These are phyloP conservation scores for Rhynchospora tenuis DNA, from an alignment of 176 grass and related monocot genomes.

Conservation along the genomic window DNA sequence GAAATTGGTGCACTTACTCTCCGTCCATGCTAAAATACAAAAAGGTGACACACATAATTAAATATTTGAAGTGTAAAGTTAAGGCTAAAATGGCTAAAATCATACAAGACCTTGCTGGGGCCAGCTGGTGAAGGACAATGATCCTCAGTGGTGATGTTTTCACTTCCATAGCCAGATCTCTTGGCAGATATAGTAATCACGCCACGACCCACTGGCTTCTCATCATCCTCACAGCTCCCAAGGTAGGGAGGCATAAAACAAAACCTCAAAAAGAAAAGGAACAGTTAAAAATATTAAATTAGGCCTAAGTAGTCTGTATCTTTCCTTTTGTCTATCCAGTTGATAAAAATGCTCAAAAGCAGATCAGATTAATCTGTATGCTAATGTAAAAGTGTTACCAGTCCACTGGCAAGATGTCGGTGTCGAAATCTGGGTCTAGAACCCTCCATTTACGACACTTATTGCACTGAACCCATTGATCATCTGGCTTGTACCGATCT, in stretches of 20 bases:
- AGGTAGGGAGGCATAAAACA: conserved; percentile 75
- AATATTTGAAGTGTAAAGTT: not conserved
- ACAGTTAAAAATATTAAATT: conserved; percentile 17
- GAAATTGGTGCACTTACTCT: not conserved
- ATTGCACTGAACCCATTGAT: conserved; percentile 80
- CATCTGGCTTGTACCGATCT: conserved; percentile 48
- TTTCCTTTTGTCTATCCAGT: not conserved
- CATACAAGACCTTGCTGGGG: not conserved
- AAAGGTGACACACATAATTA: not conserved
- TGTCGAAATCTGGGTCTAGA: conserved; percentile 44
- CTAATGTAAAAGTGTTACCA: conserved; percentile 42
- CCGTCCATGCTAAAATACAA: not conserved
- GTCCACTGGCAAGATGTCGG: conserved; percentile 36
- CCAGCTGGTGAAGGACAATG: not conserved
- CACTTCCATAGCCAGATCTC: conserved; percentile 38
- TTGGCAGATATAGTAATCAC: conserved; percentile 47
- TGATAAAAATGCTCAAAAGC: not conserved
- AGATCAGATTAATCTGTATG: conserved; percentile 21
- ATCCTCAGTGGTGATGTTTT: conserved; percentile 19
- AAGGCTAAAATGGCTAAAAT: not conserved
- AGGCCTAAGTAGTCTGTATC: not conserved
- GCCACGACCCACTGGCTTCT: conserved; percentile 50
- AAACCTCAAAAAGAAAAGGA: conserved; percentile 47
- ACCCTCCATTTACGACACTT: conserved; percentile 84
- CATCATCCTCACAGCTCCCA: conserved; percentile 55